These are phyloP conservation scores for Suhomyces panamericanus DNA, from an alignment of 1,139 yeast species.

Conservation along the genomic window DNA sequence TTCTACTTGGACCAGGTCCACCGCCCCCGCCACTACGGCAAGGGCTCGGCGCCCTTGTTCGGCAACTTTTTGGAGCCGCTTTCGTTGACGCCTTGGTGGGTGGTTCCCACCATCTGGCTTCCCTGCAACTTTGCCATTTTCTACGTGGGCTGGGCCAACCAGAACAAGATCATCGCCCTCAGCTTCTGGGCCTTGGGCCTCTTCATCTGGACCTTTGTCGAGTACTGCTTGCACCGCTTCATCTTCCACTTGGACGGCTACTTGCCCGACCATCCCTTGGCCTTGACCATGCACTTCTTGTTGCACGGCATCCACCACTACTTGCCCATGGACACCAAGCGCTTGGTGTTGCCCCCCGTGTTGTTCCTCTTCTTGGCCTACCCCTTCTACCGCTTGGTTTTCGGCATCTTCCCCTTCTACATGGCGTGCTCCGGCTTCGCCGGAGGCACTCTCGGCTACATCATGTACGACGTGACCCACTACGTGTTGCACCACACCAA, in stretches of 20 bases:
- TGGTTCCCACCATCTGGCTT: conserved; percentile 85
- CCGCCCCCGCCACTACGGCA: conserved; percentile 83
- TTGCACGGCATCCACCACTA: conserved; percentile 97
- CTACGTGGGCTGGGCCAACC: conserved; percentile 41
- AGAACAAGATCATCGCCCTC: conserved; percentile 35
- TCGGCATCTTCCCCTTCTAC: conserved; percentile 42
- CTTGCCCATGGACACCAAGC: conserved; percentile 90
- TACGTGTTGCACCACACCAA: conserved; percentile 79
- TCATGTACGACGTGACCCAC: conserved; percentile 87
- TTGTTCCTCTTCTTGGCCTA: conserved; percentile 53
- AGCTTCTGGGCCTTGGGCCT: conserved; percentile 62
- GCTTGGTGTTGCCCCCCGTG: conserved; percentile 96
- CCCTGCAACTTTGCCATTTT: conserved; percentile 66
- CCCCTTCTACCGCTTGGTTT: conserved; percentile 45
- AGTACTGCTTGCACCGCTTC: conserved; percentile 85
- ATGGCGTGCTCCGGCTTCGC: conserved; percentile 67
- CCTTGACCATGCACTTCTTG: conserved; percentile 80
- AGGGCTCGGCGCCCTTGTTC: conserved; percentile 81
- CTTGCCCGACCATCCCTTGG: conserved; percentile 76
- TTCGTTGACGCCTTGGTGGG: conserved; percentile 56
- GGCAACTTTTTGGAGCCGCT: conserved; percentile 51
- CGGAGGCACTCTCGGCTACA: conserved; percentile 93
- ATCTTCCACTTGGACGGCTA: conserved; percentile 86
- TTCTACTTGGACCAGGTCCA: conserved; percentile 95
- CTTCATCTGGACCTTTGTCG: conserved; percentile 89